Evolutionary conservation across 2,329 filamentous ascomycete genomes (phyloP).

Genomic region (Claviceps purpurea): DNA sequence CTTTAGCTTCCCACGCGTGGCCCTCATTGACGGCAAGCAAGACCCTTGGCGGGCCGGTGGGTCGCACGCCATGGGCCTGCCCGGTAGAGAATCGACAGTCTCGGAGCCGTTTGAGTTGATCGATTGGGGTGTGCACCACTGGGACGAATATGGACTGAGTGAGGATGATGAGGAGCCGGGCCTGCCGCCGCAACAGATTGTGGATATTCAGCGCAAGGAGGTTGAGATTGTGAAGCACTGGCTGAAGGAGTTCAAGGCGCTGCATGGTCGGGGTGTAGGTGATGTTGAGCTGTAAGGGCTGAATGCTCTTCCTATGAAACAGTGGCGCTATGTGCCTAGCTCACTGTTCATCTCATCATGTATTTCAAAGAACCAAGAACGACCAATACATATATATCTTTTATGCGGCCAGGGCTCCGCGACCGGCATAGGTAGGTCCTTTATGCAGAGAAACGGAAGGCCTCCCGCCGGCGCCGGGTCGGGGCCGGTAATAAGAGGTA

Average conservation of each 20-base stretch:
- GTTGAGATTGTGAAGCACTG: slow-evolving; percentile 51
- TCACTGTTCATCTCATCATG: no score
- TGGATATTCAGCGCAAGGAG: slow-evolving; percentile 43
- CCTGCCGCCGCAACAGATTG: slow-evolving; percentile 46
- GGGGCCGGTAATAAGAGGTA: no score
- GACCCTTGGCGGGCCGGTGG: slow-evolving; percentile 72
- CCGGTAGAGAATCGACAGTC: slow-evolving; percentile 42
- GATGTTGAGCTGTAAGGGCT: not conserved
- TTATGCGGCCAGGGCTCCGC: no score
- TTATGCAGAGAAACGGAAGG: no score
- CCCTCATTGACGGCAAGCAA: slow-evolving; percentile 60
- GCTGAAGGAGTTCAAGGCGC: slow-evolving; percentile 40
- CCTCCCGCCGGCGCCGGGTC: no score
- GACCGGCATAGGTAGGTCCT: no score
- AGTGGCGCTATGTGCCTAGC: no score
- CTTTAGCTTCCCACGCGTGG: slow-evolving; percentile 62
- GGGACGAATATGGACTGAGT: slow-evolving; percentile 56
- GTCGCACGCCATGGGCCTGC: slow-evolving; percentile 51
- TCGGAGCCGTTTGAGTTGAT: slow-evolving; percentile 64
- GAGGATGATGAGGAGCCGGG: slow-evolving; percentile 38
- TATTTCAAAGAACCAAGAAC: no score
- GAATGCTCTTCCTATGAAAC: not conserved
- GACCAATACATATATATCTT: no score
- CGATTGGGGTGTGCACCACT: slow-evolving; percentile 64
- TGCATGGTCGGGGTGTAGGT: not conserved